phyloP scores from a whole-genome alignment of 441 rosid genomes.

The Jatropha multifida region DNA sequence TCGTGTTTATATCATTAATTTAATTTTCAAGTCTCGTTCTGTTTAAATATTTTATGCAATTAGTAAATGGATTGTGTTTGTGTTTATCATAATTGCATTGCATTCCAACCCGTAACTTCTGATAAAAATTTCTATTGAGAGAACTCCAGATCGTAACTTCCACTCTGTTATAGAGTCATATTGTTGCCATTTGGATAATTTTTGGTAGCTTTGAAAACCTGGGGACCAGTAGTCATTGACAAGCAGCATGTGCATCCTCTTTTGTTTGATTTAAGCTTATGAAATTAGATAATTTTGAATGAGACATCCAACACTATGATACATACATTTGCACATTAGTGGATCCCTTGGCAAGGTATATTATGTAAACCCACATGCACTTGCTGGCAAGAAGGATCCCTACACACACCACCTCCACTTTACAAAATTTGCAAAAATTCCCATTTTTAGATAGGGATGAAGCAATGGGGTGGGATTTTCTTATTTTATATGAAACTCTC shows the following conservation, averaged over 20 bases:
- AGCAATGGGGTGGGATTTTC: too few relatives aligned
- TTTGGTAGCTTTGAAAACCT: background rate
- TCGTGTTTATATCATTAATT: too few relatives aligned
- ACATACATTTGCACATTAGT: background rate
- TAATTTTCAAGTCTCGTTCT: too few relatives aligned
- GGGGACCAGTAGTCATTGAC: background rate
- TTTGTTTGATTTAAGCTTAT: background rate
- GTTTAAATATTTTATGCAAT: too few relatives aligned
- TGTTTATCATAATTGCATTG: too few relatives aligned
- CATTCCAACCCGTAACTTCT: too few relatives aligned
- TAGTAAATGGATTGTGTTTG: too few relatives aligned
- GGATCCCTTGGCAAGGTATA: background rate
- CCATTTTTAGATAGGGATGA: background rate
- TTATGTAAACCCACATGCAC: constrained; percentile 6
- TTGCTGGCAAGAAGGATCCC: background rate
- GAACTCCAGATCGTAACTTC: too few relatives aligned
- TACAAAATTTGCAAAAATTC: background rate
- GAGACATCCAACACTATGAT: background rate
- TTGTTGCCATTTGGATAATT: background rate
- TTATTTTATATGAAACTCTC: too few relatives aligned
- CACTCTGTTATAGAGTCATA: background rate
- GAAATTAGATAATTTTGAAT: background rate
- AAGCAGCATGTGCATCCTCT: background rate
- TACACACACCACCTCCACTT: background rate
- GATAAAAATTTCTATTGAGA: too few relatives aligned